These are phyloP conservation scores for Delphinella strobiligena DNA, from an alignment of 2,329 filamentous ascomycete species.

Conservation along the genomic window DNA sequence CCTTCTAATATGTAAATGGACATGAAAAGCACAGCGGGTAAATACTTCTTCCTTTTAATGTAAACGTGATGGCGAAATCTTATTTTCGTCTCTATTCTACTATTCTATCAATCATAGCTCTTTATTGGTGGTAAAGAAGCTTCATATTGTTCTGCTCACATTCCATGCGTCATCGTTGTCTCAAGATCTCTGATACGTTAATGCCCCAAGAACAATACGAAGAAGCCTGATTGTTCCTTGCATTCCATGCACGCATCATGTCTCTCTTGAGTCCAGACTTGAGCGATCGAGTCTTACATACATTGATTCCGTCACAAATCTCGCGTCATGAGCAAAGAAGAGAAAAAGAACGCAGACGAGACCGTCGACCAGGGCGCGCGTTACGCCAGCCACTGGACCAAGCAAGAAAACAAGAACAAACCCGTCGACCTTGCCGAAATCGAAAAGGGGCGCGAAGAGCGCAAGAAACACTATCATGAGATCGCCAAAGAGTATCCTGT, in stretches of 20 bases:
- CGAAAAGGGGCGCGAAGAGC: constrained; percentile 2
- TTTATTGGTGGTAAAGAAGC: not conserved
- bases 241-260: too few species aligned
- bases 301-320: too few species aligned
- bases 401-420: not conserved
- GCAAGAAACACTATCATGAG: constrained; percentile 1
- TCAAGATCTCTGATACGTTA: not conserved
- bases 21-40: too few species aligned
- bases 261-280: too few species aligned
- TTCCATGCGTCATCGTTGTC: not conserved
- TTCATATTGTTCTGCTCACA: not conserved
- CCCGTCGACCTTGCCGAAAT: not conserved
- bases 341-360: not conserved
- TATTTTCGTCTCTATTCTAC: too few species aligned
- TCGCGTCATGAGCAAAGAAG: not conserved
- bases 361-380: not conserved
- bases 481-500: constrained; percentile 3
- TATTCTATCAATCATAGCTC: too few species aligned
- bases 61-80: too few species aligned
- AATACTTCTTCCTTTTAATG: too few species aligned
- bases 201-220: not conserved
- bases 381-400: constrained; percentile 1
- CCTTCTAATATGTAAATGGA: too few species aligned
- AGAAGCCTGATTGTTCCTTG: not conserved
- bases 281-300: too few species aligned